Conservation (phyloP, 192 early-diverging fungal species). For the Entomortierella chlamydospora region DNA sequence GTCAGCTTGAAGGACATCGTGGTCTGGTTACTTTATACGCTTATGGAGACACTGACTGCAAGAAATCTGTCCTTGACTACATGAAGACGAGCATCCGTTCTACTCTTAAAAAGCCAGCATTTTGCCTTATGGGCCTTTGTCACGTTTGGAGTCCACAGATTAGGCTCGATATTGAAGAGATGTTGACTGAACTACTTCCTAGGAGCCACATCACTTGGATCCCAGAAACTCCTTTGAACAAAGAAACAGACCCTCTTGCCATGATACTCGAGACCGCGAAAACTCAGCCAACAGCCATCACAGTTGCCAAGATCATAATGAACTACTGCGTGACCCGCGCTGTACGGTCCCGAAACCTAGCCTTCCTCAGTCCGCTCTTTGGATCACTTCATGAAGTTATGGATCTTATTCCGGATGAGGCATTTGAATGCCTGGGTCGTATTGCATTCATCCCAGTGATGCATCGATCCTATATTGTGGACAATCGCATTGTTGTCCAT, state of each 20-base stretch:
- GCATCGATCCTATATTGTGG: conserved; percentile 11
- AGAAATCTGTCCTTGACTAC: neutral
- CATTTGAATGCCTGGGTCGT: neutral
- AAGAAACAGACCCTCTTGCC: conserved; percentile 1
- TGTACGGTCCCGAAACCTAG: conserved; percentile 4
- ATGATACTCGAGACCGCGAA: neutral
- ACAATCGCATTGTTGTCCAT: neutral
- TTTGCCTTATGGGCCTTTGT: neutral
- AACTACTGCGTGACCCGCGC: conserved; percentile 25
- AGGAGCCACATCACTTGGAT: conserved; percentile 16
- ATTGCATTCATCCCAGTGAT: conserved; percentile 20
- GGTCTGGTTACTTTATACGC: neutral
- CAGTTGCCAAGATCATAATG: conserved; percentile 7
- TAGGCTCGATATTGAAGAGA: neutral
- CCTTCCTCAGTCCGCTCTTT: conserved; percentile 23
- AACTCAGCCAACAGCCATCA: neutral
- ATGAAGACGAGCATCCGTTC: neutral
- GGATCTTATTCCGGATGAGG: conserved; percentile 21
- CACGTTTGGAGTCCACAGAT: neutral
- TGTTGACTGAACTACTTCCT: conserved; percentile 1
- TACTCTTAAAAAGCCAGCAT: neutral
- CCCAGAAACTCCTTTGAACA: neutral
- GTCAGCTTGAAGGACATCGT: neutral
- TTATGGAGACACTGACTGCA: neutral
- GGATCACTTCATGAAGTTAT: conserved; percentile 12